A percentile compares a stretch with the other conserved stretches of the same genome.
Conservation (phyloP, 2,329 filamentous ascomycete genomes). For the Sphaerulina populicola region DNA sequence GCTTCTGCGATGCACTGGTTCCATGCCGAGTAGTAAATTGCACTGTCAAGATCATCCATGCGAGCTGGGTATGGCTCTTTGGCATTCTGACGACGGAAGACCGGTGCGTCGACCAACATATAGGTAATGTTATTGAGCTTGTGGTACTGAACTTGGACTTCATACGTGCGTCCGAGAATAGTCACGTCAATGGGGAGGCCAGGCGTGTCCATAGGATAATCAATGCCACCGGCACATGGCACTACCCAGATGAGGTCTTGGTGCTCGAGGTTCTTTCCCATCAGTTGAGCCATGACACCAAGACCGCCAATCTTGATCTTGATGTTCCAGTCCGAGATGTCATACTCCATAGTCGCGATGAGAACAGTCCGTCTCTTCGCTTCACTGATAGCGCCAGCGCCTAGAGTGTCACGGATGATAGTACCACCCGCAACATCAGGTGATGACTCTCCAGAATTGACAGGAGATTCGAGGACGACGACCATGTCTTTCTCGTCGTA, state of each 20-base stretch:
- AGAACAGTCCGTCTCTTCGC: constrained; percentile 47
- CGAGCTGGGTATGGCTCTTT: constrained; percentile 57
- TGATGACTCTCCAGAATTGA: constrained; percentile 8
- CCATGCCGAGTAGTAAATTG: constrained; percentile 62
- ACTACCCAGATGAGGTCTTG: constrained; percentile 54
- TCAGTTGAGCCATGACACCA: constrained; percentile 62
- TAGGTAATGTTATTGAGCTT: constrained; percentile 58
- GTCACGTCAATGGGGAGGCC: constrained; percentile 56
- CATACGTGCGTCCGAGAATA: constrained; percentile 53
- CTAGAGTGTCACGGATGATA: constrained; percentile 21
- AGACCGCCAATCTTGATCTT: constrained; percentile 65
- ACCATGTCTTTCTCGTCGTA: constrained; percentile 22
- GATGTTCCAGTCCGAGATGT: constrained; percentile 61
- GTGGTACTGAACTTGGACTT: constrained; percentile 58
- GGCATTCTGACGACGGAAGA: constrained; percentile 57
- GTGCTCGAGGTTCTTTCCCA: constrained; percentile 57
- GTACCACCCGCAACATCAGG: constrained; percentile 17
- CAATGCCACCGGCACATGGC: constrained; percentile 51
- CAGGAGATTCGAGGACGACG: constrained; percentile 7
- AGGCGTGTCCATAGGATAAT: constrained; percentile 53
- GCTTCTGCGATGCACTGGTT: constrained; percentile 60
- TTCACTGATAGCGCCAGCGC: constrained; percentile 23
- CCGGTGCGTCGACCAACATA: constrained; percentile 57
- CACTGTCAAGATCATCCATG: constrained; percentile 62
- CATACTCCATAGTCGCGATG: constrained; percentile 64